Evolutionary conservation across 2,329 filamentous ascomycete genomes (phyloP), one percentile per base, ranked within the genome.

Genomic region (Corynespora cassiicola): DNA sequence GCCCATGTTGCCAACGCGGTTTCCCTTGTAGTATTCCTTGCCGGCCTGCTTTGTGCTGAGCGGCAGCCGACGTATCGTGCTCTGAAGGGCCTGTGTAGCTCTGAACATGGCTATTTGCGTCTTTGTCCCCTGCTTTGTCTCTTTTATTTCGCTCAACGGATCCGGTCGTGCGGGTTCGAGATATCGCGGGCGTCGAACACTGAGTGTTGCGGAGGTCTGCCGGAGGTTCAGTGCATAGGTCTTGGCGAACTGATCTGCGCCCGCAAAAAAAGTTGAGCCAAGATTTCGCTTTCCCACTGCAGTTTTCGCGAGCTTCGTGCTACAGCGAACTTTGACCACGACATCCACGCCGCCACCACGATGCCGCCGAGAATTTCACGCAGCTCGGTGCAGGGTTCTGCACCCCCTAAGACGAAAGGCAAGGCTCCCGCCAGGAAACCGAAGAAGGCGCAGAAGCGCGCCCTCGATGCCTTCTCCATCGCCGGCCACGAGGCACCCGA

Each of bases 11-110:
- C 94, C 94, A 1, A 90, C 86, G 30, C 91, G 80, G 59, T 87
- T 96, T 66, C 94, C 94, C 79, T 97, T 97, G 83, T 99, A 99
- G 82, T 86, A 99, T 55, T 91, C 92, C 65, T 90, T 89, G 68
- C 87, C 88, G 66, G 92, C 86, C 71, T 94, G 86, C 74, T 99
- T 99, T 54, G 92, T 95, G 9, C 89, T 96, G 62, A 99, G 81
- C 36, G 80, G 79, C 42, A 91, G 76, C 63, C 92, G 90, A 70
- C 85, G 81, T 61, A 90, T 80, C 41, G 81, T 80, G 66, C 83
- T 76, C 56, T 80, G 78, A 59, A 95, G 84, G 50, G 75, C 68
- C 60, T 81, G 76, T 11, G 87, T 88, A 39, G 87, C 81, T 67
- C 82, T 79, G 52, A 61, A 60, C 84, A 88, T 88, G n/a, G n/a